Evolutionary conservation across 768 basidiomycete species (phyloP).

Genomic region (Tephrocybe sp.): DNA sequence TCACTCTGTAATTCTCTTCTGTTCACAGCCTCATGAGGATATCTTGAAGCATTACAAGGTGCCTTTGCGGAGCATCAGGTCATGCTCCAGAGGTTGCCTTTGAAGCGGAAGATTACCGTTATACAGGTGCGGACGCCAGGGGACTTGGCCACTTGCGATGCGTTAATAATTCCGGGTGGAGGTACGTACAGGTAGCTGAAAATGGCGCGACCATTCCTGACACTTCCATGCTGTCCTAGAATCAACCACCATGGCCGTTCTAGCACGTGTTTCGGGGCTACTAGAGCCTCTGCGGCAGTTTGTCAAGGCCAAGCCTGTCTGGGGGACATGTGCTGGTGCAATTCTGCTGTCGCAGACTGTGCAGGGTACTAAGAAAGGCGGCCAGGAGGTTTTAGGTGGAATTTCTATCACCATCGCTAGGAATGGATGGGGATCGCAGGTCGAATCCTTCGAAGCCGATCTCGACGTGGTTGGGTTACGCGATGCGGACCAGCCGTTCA

Average conservation of each 20-base stretch:
- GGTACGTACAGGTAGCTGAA: conserved; percentile 38
- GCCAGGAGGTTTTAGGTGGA: conserved; percentile 83
- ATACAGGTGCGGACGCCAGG: conserved; percentile 69
- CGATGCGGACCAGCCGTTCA: conserved; percentile 62
- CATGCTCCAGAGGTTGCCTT: conserved; percentile 59
- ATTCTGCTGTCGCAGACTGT: conserved; percentile 80
- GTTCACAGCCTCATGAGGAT: no score
- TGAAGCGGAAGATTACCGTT: conserved; percentile 43
- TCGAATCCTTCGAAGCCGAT: conserved; percentile 89
- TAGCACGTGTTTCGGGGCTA: conserved; percentile 72
- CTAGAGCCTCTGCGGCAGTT: conserved; percentile 80
- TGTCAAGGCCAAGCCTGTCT: conserved; percentile 71
- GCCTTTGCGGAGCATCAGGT: conserved; percentile 88
- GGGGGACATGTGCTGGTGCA: conserved; percentile 97
- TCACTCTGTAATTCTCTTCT: no score
- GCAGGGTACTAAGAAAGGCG: conserved; percentile 79
- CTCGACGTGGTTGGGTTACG: conserved; percentile 64
- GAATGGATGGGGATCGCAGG: conserved; percentile 94
- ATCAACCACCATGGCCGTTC: conserved; percentile 87
- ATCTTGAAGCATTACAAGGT: conserved; percentile 78
- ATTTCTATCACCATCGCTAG: conserved; percentile 78
- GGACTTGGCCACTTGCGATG: conserved; percentile 79
- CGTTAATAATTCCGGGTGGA: conserved; percentile 92
- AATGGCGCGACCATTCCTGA: background rate
- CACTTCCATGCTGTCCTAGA: conserved; percentile 43